Evolutionary conservation across 2,329 filamentous ascomycete genomes (phyloP).

Genomic region (Colletotrichum coccodes): DNA sequence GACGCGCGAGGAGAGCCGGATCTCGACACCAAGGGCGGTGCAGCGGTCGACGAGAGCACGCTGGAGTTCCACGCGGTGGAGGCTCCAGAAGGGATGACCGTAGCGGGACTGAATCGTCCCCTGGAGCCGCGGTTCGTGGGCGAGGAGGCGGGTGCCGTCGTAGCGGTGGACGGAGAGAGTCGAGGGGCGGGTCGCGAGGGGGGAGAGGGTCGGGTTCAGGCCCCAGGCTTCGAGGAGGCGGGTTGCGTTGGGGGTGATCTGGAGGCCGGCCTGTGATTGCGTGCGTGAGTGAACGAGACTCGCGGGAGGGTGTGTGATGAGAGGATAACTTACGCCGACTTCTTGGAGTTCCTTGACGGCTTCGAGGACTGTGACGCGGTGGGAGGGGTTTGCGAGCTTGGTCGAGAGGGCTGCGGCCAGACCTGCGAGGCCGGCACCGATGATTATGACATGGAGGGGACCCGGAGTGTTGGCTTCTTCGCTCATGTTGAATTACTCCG

Average conservation of each 20-base stretch:
- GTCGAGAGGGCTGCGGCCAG: slow-evolving; percentile 25
- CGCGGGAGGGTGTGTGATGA: no score
- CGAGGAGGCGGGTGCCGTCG: slow-evolving; percentile 33
- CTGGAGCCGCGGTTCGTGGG: slow-evolving; percentile 28
- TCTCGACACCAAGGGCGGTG: slow-evolving; percentile 47
- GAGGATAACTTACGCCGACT: slow-evolving; percentile 28
- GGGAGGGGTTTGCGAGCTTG: slow-evolving; percentile 28
- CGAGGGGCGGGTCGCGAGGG: slow-evolving; percentile 28
- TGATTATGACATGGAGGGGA: slow-evolving; percentile 25
- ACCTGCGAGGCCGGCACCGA: slow-evolving; percentile 30
- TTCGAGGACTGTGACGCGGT: slow-evolving; percentile 34
- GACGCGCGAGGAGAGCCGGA: slow-evolving; percentile 23
- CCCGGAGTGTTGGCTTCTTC: background rate
- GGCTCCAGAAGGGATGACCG: slow-evolving; percentile 52
- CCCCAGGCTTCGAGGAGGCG: slow-evolving; percentile 31
- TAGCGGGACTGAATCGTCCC: slow-evolving; percentile 21
- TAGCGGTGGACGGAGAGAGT: slow-evolving; percentile 34
- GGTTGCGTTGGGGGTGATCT: slow-evolving; percentile 34
- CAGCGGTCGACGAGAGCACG: slow-evolving; percentile 52
- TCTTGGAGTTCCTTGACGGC: slow-evolving; percentile 35
- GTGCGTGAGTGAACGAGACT: background rate
- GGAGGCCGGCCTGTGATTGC: slow-evolving; percentile 31
- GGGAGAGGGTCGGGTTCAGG: slow-evolving; percentile 19
- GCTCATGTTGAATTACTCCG: background rate
- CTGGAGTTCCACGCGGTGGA: slow-evolving; percentile 62